Evolutionary conservation across 192 early-diverging fungal genomes (phyloP).

Genomic region (Phlyctochytrium arcticum): DNA sequence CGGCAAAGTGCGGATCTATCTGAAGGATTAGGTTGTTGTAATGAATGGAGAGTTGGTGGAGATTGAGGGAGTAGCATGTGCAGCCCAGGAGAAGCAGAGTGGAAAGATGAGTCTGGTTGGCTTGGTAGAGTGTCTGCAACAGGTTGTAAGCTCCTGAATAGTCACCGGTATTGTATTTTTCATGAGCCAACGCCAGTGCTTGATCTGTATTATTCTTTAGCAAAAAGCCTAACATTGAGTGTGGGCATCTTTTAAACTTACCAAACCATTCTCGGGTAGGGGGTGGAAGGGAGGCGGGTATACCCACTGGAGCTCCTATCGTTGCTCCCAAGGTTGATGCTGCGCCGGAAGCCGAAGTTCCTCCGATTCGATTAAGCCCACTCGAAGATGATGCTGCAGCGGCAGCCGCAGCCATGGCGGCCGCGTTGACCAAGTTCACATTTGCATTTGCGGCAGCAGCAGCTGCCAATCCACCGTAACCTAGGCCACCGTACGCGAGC

Average conservation of each 20-base stretch:
- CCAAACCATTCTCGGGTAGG: constrained; percentile 12
- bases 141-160: constrained; percentile 33
- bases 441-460: too few species aligned
- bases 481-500: not conserved
- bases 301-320: not conserved
- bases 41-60: constrained; percentile 66
- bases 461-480: not conserved
- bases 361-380: too few species aligned
- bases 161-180: constrained; percentile 38
- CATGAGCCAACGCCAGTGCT: constrained; percentile 27
- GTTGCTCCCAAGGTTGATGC: not conserved
- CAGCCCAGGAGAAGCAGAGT: constrained; percentile 83
- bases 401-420: not conserved
- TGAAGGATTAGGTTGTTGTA: constrained; percentile 81
- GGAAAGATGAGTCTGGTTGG: constrained; percentile 60
- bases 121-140: constrained; percentile 27
- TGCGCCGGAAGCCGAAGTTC: not conserved
- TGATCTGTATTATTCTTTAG: constrained; percentile 7
- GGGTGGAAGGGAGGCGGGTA: not conserved
- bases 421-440: not conserved
- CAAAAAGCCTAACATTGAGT: too few species aligned
- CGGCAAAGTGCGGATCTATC: constrained; percentile 81
- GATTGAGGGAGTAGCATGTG: constrained; percentile 74
- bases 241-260: too few species aligned
- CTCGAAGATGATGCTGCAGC: not conserved